phyloP scores from a whole-genome alignment of 345 rosid genomes.

The Raphanus sativus region DNA sequence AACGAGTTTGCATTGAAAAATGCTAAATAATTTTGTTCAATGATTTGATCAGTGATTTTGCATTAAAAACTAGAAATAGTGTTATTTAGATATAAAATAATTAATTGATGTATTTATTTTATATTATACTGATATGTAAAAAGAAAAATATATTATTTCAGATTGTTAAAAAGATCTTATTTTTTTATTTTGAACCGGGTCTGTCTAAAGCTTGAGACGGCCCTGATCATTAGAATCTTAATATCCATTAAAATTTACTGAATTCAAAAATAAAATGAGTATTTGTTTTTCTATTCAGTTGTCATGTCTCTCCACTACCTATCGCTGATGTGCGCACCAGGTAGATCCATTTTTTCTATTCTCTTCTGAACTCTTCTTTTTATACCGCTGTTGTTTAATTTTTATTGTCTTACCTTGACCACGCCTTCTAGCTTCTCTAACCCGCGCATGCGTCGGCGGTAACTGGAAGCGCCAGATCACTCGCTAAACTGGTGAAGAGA shows the following conservation, averaged over 20 bases:
- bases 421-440: constrained; percentile 1
- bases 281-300: constrained; percentile 10
- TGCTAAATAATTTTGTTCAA: too few relatives aligned
- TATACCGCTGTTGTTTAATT: not conserved
- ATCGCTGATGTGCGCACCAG: constrained; percentile 43
- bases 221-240: constrained; percentile 19
- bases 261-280: not conserved
- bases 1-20: too few relatives aligned
- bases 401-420: not conserved
- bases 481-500: not conserved
- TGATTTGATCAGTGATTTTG: too few relatives aligned
- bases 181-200: too few relatives aligned
- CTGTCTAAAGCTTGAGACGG: too few relatives aligned
- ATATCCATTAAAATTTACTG: not conserved
- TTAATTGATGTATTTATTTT: too few relatives aligned
- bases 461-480: not conserved
- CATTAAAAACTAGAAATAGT: too few relatives aligned
- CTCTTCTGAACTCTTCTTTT: constrained; percentile 14
- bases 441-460: constrained; percentile 19
- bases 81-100: too few relatives aligned
- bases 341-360: constrained; percentile 31
- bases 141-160: too few relatives aligned
- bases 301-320: constrained; percentile 37
- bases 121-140: too few relatives aligned
- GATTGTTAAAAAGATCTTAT: too few relatives aligned